Evolutionary conservation across 176 grass and related monocot species (phyloP), one percentile per base, ranked within the genome.

Genomic region (Musa itinerans): DNA sequence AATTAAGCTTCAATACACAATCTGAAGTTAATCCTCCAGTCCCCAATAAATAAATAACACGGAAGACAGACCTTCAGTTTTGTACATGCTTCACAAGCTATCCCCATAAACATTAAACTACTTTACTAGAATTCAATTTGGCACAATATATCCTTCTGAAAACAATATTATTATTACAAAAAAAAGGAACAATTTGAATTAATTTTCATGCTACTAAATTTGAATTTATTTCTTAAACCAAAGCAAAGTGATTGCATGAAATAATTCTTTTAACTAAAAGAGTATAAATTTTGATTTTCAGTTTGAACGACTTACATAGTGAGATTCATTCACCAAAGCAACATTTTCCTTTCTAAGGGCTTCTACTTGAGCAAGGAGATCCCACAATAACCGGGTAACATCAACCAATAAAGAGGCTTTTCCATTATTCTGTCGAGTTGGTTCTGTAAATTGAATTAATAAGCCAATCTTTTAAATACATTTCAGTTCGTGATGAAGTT

Each of bases 351-450:
- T 80, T 72, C 49, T 52, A n/a, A 80, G 78, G 50, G 48, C 9
- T 52, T 73, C 48, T 25, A 72, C 56, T 48, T 63, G 69, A 52
- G 21, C 21, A 72, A 73, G 43, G n/a, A 80, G 69, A 73, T 80
- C 68, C 7, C 55, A 48, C 56, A 73, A 57, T 53, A 80, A 2
- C 21, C 78, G 78, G 65, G 69, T 54, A n/a, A 69, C 49, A 63
- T 72, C 57, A 64, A 52, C 69, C 54, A 80, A 63, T 80, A 80
- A 73, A 80, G 43, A 73, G n/a, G 78, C 78, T 72, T 80, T 80
- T 50, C 78, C 78, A 73, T 80, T 80, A 53, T 63, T 80, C 21
- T 73, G 20, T 29, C 22, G 69, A 17, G n/a, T 52, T 52, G 69
- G 21, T 73, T 72, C 78, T 80, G 57, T 21, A 51, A 19, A 70